Base-by-base conservation (phyloP, 2,329 filamentous ascomycete genomes). In the Talaromyces islandicus region DNA sequence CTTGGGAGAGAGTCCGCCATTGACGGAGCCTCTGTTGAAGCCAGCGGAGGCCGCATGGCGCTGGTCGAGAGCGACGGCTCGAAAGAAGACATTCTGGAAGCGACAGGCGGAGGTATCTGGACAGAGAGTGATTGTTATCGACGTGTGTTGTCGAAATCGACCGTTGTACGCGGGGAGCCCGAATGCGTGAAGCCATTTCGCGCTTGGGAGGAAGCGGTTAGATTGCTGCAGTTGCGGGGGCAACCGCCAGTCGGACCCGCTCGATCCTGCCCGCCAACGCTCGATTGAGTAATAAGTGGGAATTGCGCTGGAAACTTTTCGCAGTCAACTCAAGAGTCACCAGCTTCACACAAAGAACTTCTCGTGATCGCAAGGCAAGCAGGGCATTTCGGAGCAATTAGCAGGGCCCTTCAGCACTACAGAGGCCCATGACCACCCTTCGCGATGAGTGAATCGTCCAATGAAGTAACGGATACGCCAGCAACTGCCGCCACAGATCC, bases 1-100 rank as follows among this genome's bases (percentile, higher is more conserved):
- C 84, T 90, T 38, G 94, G 94, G 9, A 99, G 85, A 53, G 81
- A 81, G 70, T 87, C 84, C 32, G 83, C 84, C 83, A 86, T 85
- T 46, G 83, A 85, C 11, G 81, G 80, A 57, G 78, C 81, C 66
- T 81, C 80, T 54, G 82, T 78, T 14, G 74, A 74, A 52, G 80
- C 75, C 43, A 82, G 73, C 7, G 80, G 81, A 54, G 80, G 80
- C 67, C 82, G 77, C 74, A 81, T 77, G 56, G 76, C 78, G 65
- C 78, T 82, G 53, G 79, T 79, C 29, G 82, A 84, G 60, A 85
- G 77, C 0, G 83, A 84, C 1, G 81, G 80, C 65, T 85, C 83
- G 63, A 86, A 86, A 61, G 82, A 80, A 55, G 73, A 78, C 54
- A 74, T 70, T 48, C 65, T 68, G 32, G 12, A 38, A 27, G 19